Evolutionary conservation across 2,329 filamentous ascomycete species (phyloP).

Genomic region (Hymenoscyphus fructigenus): DNA sequence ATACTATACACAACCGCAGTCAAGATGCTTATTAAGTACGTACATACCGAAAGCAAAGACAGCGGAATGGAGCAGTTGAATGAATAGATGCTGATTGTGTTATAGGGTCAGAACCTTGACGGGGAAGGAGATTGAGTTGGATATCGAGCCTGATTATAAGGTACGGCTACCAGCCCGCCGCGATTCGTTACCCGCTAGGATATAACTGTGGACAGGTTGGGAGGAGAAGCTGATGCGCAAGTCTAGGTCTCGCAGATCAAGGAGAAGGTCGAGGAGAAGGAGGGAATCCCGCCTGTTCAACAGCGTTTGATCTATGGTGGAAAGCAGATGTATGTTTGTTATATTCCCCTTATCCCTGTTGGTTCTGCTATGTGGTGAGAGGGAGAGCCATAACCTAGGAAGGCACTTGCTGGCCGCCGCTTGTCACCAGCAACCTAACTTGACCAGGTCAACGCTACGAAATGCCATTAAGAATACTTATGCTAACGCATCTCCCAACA

Average conservation of each 20-base stretch:
- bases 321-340: constrained; percentile 81
- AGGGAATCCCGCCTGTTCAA: constrained; percentile 95
- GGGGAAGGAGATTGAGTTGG: constrained; percentile 97
- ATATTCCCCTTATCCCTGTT: neutral
- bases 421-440: too few species aligned
- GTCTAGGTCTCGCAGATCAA: constrained; percentile 93
- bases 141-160: constrained; percentile 93
- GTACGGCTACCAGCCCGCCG: constrained; percentile 46
- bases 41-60: neutral
- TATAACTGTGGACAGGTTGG: neutral
- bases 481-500: constrained; percentile 40
- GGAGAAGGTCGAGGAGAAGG: constrained; percentile 98
- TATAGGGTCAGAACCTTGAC: constrained; percentile 92
- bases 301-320: constrained; percentile 94
- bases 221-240: neutral
- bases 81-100: constrained; percentile 8
- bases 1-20: neutral
- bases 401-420: too few species aligned
- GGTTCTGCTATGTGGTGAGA: too few species aligned
- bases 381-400: too few species aligned
- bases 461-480: neutral
- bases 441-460: neutral
- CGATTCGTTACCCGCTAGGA: neutral
- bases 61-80: neutral
- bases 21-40: constrained; percentile 9